Conservation (phyloP, 495 filamentous ascomycete species). For the Penicillium herquei region DNA sequence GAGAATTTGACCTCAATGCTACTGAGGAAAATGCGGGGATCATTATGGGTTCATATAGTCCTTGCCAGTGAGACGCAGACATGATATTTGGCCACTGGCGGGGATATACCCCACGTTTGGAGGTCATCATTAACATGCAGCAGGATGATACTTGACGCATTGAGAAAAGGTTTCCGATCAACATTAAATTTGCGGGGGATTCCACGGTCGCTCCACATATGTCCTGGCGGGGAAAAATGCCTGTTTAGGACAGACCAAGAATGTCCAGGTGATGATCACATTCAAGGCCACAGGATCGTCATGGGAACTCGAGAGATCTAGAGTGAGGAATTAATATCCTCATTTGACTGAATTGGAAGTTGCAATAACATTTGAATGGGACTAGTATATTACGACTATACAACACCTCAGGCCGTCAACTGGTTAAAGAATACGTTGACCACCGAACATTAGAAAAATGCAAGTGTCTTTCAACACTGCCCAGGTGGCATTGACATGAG, state of each 20-base stretch:
- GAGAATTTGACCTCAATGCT: not conserved
- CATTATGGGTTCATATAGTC: not conserved
- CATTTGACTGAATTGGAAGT: too few relatives aligned
- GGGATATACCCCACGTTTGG: not conserved
- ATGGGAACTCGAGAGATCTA: not conserved
- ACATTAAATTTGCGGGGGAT: not conserved
- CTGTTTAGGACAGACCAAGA: not conserved
- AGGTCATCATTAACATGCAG: not conserved
- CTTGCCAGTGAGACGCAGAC: too few relatives aligned
- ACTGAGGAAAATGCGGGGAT: not conserved
- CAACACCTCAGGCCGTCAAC: too few relatives aligned
- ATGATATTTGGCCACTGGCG: not conserved
- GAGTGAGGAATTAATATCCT: not conserved
- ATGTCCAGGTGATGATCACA: not conserved
- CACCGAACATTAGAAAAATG: too few relatives aligned
- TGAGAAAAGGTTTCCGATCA: not conserved
- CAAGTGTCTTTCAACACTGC: too few relatives aligned
- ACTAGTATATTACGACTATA: too few relatives aligned
- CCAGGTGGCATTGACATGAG: too few relatives aligned
- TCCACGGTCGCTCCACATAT: not conserved
- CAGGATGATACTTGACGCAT: not conserved
- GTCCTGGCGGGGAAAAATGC: conserved; percentile 1
- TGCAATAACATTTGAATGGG: too few relatives aligned
- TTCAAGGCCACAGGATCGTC: not conserved
- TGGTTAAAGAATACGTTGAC: too few relatives aligned